Conservation (phyloP, 495 filamentous ascomycete genomes). For the Penicillium desertorum region DNA sequence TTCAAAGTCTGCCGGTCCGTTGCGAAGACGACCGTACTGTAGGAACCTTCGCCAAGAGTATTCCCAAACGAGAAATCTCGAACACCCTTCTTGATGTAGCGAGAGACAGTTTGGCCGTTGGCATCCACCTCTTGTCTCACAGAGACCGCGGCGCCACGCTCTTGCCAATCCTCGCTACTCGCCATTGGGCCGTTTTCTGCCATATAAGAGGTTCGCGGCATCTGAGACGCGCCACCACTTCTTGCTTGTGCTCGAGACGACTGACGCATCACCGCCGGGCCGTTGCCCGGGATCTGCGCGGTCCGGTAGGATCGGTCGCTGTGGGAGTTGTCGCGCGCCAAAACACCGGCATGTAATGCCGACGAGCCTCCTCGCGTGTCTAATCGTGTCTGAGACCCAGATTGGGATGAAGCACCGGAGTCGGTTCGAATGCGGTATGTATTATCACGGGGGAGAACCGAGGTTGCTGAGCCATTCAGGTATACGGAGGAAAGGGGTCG, state of each 20-base stretch:
- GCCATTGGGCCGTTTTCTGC: constrained; percentile 63
- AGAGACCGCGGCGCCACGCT: constrained; percentile 81
- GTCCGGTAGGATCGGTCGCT: constrained; percentile 66
- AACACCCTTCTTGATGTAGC: constrained; percentile 92
- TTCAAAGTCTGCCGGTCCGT: constrained; percentile 94
- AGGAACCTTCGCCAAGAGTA: constrained; percentile 93
- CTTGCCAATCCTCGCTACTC: constrained; percentile 93
- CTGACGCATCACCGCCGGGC: constrained; percentile 52
- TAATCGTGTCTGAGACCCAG: constrained; percentile 53
- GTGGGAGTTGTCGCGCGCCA: constrained; percentile 68
- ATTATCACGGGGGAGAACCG: constrained; percentile 45
- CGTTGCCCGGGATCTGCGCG: constrained; percentile 56
- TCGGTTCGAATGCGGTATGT: constrained; percentile 61
- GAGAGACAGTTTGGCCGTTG: constrained; percentile 76
- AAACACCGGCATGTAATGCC: constrained; percentile 63
- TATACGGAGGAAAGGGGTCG: constrained; percentile 60
- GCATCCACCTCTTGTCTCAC: constrained; percentile 77
- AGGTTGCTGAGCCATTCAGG: constrained; percentile 43
- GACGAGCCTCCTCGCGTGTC: constrained; percentile 62
- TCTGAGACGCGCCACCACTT: constrained; percentile 54
- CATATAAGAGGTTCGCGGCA: constrained; percentile 55
- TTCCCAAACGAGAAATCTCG: constrained; percentile 95
- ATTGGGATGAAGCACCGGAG: constrained; percentile 61
- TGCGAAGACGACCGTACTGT: constrained; percentile 93
- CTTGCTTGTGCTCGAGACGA: constrained; percentile 46